Conservation (phyloP, 192 early-diverging fungal species). For the Irineochytrium annulatum region DNA sequence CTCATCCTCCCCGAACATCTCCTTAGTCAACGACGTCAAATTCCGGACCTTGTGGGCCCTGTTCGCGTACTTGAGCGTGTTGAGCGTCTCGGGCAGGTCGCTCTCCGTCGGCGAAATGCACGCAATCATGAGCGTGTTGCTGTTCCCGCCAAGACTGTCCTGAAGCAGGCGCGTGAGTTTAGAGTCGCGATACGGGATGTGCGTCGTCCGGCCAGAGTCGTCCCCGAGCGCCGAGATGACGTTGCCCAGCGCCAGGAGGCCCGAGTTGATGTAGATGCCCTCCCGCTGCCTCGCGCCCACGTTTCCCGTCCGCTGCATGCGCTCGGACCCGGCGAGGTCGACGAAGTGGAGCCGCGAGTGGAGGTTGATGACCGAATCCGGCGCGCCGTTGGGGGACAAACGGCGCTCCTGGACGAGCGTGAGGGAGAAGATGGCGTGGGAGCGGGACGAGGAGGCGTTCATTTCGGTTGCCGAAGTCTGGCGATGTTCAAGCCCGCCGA, state of each 20-base stretch:
- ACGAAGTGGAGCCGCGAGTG: conserved; percentile 97
- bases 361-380: conserved; percentile 21
- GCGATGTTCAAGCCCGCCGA: conserved; percentile 73
- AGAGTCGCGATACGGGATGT: conserved; percentile 96
- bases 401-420: conserved; percentile 63
- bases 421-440: conserved; percentile 96
- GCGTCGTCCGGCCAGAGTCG: conserved; percentile 42
- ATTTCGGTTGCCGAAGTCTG: conserved; percentile 91
- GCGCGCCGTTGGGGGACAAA: background rate
- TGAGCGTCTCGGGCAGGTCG: conserved; percentile 85
- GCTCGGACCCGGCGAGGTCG: conserved; percentile 95
- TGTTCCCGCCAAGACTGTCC: conserved; percentile 93
- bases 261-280: conserved; percentile 95
- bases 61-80: conserved; percentile 94
- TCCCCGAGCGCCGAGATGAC: conserved; percentile 97
- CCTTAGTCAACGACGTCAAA: conserved; percentile 73
- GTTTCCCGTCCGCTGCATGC: conserved; percentile 88
- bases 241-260: conserved; percentile 92
- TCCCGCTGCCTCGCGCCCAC: conserved; percentile 89
- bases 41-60: conserved; percentile 95
- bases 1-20: conserved; percentile 32
- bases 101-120: conserved; percentile 84
- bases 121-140: conserved; percentile 89
- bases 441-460: conserved; percentile 82
- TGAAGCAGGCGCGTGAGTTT: conserved; percentile 95